phyloP scores from a whole-genome alignment of 306 rosid species.

The Astragalus membranaceus region DNA sequence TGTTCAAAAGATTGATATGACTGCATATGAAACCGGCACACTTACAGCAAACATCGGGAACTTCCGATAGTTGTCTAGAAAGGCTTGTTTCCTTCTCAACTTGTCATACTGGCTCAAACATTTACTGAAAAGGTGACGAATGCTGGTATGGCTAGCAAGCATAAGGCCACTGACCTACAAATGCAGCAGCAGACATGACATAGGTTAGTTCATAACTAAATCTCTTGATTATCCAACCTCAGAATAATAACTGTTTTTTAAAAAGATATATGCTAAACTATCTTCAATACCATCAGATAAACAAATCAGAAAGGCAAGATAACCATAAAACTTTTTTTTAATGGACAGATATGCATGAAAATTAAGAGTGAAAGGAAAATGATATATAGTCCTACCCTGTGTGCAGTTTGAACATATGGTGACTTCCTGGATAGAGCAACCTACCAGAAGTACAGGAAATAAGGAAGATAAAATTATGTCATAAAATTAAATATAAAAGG shows the following conservation, averaged over 20 bases:
- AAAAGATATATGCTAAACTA: not conserved
- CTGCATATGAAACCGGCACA: conserved; percentile 7
- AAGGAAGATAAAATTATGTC: not conserved
- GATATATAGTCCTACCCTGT: conserved; percentile 49
- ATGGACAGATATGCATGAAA: not conserved
- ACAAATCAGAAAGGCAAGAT: not conserved
- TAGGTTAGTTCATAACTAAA: conserved; percentile 12
- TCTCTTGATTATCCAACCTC: not conserved
- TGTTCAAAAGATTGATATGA: not conserved
- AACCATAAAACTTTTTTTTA: not conserved
- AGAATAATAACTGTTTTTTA: not conserved
- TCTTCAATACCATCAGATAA: conserved; percentile 7
- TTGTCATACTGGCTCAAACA: conserved; percentile 92
- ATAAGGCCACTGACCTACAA: conserved; percentile 95
- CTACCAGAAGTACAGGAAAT: conserved; percentile 27
- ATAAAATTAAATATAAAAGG: conserved; percentile 1
- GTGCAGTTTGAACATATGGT: conserved; percentile 98
- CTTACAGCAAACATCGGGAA: conserved; percentile 99
- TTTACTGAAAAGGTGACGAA: conserved; percentile 95
- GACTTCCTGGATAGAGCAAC: conserved; percentile 98
- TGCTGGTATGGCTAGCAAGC: conserved; percentile 98
- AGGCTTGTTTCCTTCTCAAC: conserved; percentile 97
- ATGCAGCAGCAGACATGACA: conserved; percentile 12
- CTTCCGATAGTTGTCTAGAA: conserved; percentile 92
- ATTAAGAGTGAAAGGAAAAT: not conserved